Percentiles rank a stretch among this genome's conserved stretches.
Evolutionary conservation across 768 basidiomycete genomes (phyloP).

Genomic region (Butyriboletus loyo): DNA sequence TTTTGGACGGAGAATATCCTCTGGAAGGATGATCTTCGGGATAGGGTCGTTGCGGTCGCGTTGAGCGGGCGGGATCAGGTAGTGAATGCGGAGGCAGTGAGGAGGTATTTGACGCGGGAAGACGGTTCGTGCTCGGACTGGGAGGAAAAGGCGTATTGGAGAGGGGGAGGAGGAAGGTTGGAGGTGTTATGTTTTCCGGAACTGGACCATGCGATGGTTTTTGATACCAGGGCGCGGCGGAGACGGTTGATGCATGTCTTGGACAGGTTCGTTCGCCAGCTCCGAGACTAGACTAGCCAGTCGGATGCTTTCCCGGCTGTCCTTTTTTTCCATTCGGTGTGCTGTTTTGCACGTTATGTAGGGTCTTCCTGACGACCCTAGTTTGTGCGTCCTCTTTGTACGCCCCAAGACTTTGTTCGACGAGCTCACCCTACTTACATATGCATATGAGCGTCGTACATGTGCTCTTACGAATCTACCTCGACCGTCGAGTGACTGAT

Average conservation of each 20-base stretch:
- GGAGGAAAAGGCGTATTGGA: conserved; percentile 25
- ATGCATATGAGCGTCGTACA: neutral
- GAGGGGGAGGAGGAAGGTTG: conserved; percentile 24
- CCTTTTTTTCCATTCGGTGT: too few relatives aligned
- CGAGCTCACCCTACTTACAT: too few relatives aligned
- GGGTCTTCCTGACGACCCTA: neutral
- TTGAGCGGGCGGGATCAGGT: conserved; percentile 43
- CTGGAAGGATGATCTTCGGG: conserved; percentile 54
- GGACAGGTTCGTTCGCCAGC: conserved; percentile 26
- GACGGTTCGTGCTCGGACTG: too few relatives aligned
- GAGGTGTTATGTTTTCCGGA: conserved; percentile 39
- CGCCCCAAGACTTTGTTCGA: neutral
- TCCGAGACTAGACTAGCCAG: too few relatives aligned
- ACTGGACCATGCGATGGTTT: conserved; percentile 43
- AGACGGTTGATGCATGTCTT: conserved; percentile 32
- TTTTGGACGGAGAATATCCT: conserved; percentile 64
- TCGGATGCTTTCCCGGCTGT: too few relatives aligned
- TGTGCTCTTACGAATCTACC: neutral
- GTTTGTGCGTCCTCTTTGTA: neutral
- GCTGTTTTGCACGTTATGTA: too few relatives aligned
- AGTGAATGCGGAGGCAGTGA: conserved; percentile 37
- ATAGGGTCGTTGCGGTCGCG: conserved; percentile 32
- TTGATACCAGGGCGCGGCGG: conserved; percentile 30
- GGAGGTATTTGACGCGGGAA: conserved; percentile 39
- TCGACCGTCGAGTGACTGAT: too few relatives aligned